Percentiles rank a stretch among this genome's conserved stretches.
phyloP scores from a whole-genome alignment of 1,284 basidiomycete genomes.

The Mycosarcoma mackinlayi region DNA sequence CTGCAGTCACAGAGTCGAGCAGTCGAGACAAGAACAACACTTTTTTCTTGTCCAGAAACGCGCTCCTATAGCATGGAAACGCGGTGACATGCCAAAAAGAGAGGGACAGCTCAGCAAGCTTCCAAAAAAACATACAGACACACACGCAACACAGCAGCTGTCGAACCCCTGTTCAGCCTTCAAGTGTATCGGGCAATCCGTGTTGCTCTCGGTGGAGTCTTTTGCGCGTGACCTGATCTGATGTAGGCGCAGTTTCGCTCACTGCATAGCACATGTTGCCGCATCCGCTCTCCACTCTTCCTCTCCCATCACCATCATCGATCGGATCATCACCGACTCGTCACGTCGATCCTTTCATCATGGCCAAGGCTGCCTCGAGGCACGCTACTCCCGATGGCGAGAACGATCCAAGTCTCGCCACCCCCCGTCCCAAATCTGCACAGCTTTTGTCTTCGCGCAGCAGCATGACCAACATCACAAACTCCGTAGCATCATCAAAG shows the following conservation, averaged over 20 bases:
- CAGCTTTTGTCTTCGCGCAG: constrained; percentile 16
- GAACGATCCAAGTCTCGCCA: constrained; percentile 34
- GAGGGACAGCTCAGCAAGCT: not conserved
- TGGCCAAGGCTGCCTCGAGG: constrained; percentile 26
- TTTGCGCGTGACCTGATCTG: not conserved
- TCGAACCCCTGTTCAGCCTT: too few relatives aligned
- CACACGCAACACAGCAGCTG: not conserved
- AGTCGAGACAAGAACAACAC: constrained; percentile 25
- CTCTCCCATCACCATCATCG: not conserved
- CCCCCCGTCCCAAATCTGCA: constrained; percentile 20
- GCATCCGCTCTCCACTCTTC: not conserved
- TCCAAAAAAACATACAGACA: constrained; percentile 5
- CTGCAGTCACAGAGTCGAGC: constrained; percentile 1
- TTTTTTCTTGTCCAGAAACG: constrained; percentile 4
- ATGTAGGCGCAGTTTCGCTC: too few relatives aligned
- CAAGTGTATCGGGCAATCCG: too few relatives aligned
- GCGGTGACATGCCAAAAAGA: constrained; percentile 4
- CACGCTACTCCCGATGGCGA: constrained; percentile 36
- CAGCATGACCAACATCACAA: constrained; percentile 48
- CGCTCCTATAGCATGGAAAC: constrained; percentile 6
- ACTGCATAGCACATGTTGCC: too few relatives aligned
- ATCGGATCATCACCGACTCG: not conserved
- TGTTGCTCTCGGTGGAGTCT: too few relatives aligned
- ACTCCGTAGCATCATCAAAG: constrained; percentile 34
- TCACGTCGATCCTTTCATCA: not conserved